A percentile compares a stretch with the other conserved stretches of the same genome.
These are phyloP conservation scores for Termitomyces sp. DNA, from an alignment of 768 basidiomycete species.

Conservation along the genomic window DNA sequence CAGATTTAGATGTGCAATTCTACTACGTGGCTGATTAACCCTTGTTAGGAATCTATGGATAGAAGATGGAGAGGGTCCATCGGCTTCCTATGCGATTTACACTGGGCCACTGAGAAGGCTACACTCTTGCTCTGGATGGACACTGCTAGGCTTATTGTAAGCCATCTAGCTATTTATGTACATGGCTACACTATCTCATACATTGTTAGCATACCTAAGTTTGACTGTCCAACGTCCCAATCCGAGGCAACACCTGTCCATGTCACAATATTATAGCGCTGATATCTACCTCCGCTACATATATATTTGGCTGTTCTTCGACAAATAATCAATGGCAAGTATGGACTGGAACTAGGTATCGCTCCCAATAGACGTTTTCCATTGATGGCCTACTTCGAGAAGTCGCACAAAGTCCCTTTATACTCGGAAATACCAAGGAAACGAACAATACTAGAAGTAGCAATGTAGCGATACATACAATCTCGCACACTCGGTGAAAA, in stretches of 20 bases:
- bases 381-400: no score
- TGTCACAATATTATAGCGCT: no score
- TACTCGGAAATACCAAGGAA: background rate
- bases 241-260: no score
- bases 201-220: background rate
- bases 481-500: background rate
- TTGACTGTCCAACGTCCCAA: no score
- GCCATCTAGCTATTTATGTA: no score
- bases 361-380: background rate
- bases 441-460: background rate
- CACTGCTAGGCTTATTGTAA: background rate
- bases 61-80: background rate
- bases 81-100: background rate
- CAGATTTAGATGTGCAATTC: background rate
- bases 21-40: background rate
- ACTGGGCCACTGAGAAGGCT: background rate
- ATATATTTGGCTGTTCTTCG: no score
- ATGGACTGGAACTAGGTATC: no score
- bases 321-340: no score
- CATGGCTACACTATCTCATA: background rate
- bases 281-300: no score
- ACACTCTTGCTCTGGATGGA: background rate
- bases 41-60: background rate
- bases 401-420: no score
- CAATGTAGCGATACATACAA: background rate